Evolutionary conservation across 257 asterid species (phyloP).

Genomic region (Solanum sejunctum): DNA sequence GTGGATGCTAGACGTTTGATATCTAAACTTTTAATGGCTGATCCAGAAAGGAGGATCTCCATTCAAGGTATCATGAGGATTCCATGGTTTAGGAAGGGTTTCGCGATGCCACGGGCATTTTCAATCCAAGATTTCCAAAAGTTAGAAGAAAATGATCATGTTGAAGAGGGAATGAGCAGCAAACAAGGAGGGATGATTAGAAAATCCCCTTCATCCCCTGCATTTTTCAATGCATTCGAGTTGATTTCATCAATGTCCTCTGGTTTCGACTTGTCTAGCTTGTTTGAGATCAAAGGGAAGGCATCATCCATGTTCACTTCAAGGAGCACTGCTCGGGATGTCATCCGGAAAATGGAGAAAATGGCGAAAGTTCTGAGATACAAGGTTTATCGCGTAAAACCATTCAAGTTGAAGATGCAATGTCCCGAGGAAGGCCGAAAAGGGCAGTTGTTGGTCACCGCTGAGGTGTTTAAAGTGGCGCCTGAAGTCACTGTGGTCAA

Average conservation of each 20-base stretch:
- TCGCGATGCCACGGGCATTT: conserved; percentile 15
- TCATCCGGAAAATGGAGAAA: conserved; percentile 8
- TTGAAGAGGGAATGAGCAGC: neutral
- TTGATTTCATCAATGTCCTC: conserved; percentile 50
- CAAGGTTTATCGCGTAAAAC: conserved; percentile 1
- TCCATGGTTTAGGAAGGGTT: conserved; percentile 37
- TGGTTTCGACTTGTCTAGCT: conserved; percentile 40
- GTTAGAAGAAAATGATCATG: conserved; percentile 2
- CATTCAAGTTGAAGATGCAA: conserved; percentile 9
- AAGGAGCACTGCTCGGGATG: conserved; percentile 8
- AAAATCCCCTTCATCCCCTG: conserved; percentile 50
- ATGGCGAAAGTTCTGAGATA: conserved; percentile 8
- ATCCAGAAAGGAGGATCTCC: conserved; percentile 35
- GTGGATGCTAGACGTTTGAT: conserved; percentile 25
- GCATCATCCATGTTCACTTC: conserved; percentile 28
- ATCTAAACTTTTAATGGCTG: conserved; percentile 30
- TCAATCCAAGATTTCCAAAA: conserved; percentile 11
- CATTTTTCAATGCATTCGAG: conserved; percentile 42
- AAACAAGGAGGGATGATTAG: conserved; percentile 7
- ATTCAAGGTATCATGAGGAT: conserved; percentile 32
- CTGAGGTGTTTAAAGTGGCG: conserved; percentile 28
- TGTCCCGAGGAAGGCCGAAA: conserved; percentile 9
- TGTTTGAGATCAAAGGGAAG: conserved; percentile 38
- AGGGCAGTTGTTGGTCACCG: conserved; percentile 13
- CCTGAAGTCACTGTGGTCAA: conserved; percentile 59